These are phyloP conservation scores for Aspergillus ellipticus DNA, from an alignment of 495 filamentous ascomycete genomes.

Conservation along the genomic window DNA sequence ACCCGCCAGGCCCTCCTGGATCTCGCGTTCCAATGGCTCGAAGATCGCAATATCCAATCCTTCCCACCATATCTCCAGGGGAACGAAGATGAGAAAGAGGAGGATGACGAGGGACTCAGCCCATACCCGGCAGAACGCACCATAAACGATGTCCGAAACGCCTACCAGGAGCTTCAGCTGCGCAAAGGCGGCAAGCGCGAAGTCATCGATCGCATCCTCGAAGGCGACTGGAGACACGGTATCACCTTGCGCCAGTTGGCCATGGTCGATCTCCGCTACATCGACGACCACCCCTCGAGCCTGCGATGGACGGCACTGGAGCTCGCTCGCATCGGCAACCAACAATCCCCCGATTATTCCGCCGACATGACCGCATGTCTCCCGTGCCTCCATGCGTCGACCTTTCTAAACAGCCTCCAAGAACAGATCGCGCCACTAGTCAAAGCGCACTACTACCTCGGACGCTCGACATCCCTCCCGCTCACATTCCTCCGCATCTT, in stretches of 20 bases:
- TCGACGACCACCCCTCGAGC: slow-evolving; percentile 70
- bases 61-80: slow-evolving; percentile 42
- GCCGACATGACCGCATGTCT: slow-evolving; percentile 46
- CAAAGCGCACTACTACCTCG: slow-evolving; percentile 75
- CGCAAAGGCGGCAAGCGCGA: slow-evolving; percentile 70
- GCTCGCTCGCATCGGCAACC: slow-evolving; percentile 39
- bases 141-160: slow-evolving; percentile 57
- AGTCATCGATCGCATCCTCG: slow-evolving; percentile 68
- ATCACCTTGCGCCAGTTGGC: slow-evolving; percentile 74
- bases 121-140: slow-evolving; percentile 61
- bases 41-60: slow-evolving; percentile 54
- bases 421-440: slow-evolving; percentile 66
- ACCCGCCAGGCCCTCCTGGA: slow-evolving; percentile 66
- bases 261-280: slow-evolving; percentile 72
- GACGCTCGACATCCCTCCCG: slow-evolving; percentile 57
- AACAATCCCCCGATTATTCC: slow-evolving; percentile 1
- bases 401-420: slow-evolving; percentile 71
- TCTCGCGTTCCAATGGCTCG: slow-evolving; percentile 70
- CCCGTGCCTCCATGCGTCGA: slow-evolving; percentile 71
- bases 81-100: slow-evolving; percentile 17
- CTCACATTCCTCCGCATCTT: slow-evolving; percentile 72
- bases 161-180: slow-evolving; percentile 52
- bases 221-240: slow-evolving; percentile 80
- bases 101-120: slow-evolving; percentile 37
- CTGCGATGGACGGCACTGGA: slow-evolving; percentile 74